Conservation (phyloP, 2,329 filamentous ascomycete genomes). For the Calonectria leucothoes region DNA sequence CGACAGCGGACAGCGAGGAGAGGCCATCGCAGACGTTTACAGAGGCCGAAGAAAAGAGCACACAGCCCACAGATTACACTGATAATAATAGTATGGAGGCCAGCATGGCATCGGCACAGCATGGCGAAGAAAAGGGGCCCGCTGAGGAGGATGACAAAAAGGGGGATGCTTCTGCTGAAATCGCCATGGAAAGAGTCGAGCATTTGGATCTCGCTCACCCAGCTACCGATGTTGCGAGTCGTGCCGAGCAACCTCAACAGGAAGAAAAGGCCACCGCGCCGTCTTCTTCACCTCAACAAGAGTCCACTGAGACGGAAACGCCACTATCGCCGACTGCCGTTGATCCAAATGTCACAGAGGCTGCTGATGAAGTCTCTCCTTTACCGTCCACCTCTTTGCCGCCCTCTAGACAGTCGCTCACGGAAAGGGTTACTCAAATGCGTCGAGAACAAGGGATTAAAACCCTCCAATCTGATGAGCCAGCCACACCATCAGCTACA, state of each 20-base stretch:
- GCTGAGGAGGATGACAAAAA: slow-evolving; percentile 46
- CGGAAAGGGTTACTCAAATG: slow-evolving; percentile 63
- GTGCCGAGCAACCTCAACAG: slow-evolving; percentile 19
- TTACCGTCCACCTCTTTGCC: slow-evolving; percentile 26
- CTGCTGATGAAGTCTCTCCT: slow-evolving; percentile 15
- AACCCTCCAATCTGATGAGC: slow-evolving; percentile 47
- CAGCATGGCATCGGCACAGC: slow-evolving; percentile 43
- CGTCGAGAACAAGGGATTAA: slow-evolving; percentile 58
- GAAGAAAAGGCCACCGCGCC: slow-evolving; percentile 11
- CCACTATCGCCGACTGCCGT: slow-evolving; percentile 34
- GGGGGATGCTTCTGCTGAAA: slow-evolving; percentile 45
- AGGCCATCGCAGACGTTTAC: slow-evolving; percentile 57
- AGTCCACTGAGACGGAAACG: slow-evolving; percentile 29
- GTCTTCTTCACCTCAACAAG: slow-evolving; percentile 17
- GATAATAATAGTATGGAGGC: slow-evolving; percentile 49
- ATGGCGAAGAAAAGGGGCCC: slow-evolving; percentile 35
- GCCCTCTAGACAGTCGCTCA: slow-evolving; percentile 43
- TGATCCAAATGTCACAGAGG: slow-evolving; percentile 21
- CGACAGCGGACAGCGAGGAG: slow-evolving; percentile 64
- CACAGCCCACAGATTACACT: slow-evolving; percentile 55
- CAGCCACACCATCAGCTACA: slow-evolving; percentile 39
- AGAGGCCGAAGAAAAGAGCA: slow-evolving; percentile 60
- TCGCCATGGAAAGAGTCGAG: slow-evolving; percentile 59
- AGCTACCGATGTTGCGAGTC: slow-evolving; percentile 42
- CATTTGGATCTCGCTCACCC: slow-evolving; percentile 61